Evolutionary conservation across 176 grass and related monocot genomes (phyloP).

Genomic region (Typha latifolia): DNA sequence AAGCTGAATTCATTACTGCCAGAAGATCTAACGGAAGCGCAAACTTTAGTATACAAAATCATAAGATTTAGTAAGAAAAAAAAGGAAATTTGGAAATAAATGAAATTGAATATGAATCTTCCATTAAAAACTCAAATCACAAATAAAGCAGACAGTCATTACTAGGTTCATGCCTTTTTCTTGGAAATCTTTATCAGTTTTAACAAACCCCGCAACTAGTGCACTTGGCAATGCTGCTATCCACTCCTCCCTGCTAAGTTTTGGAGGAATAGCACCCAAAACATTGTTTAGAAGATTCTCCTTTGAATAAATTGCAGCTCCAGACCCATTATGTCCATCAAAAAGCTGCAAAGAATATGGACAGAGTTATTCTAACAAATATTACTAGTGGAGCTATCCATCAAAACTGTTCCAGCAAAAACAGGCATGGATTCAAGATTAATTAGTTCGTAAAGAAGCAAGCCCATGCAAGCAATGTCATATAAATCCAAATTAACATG

Average conservation of each 20-base stretch:
- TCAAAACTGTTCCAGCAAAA: neutral
- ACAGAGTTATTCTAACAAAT: conserved; percentile 19
- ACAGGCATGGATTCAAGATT: neutral
- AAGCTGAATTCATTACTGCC: no score
- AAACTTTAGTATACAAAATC: no score
- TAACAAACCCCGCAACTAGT: conserved; percentile 91
- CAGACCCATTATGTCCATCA: conserved; percentile 87
- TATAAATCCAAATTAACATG: no score
- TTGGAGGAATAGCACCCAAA: conserved; percentile 65
- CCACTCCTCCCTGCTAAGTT: conserved; percentile 85
- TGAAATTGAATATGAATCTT: neutral
- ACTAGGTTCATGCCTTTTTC: conserved; percentile 38
- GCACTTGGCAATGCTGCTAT: conserved; percentile 77
- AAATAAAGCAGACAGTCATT: neutral
- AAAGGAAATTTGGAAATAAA: neutral
- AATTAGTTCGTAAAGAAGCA: neutral
- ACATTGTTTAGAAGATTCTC: conserved; percentile 69
- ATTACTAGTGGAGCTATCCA: neutral
- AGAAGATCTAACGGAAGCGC: no score
- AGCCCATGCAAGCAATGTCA: no score
- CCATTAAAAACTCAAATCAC: neutral
- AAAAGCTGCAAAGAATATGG: conserved; percentile 50
- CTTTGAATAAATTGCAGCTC: conserved; percentile 81
- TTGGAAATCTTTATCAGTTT: conserved; percentile 90
- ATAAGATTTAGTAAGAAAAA: neutral